Conservation (phyloP, 352 stramenopile genomes). For the Globisporangium heterothallicum region DNA sequence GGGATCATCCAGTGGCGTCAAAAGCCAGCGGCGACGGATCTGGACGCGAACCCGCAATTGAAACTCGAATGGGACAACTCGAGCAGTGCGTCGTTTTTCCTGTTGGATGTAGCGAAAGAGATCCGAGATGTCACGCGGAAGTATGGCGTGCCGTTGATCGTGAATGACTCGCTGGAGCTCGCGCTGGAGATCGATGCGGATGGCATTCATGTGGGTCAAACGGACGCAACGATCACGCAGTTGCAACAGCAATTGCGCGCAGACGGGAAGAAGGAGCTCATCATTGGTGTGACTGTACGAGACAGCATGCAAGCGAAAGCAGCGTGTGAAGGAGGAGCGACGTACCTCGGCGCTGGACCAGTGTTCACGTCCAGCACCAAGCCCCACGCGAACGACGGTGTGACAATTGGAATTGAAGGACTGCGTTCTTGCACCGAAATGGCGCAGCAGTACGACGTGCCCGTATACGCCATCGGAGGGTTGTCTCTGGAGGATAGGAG, state of each 20-base stretch:
- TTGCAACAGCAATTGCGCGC: slow-evolving; percentile 16
- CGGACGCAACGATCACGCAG: slow-evolving; percentile 20
- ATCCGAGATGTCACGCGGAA: slow-evolving; percentile 31
- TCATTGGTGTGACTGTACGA: slow-evolving; percentile 50
- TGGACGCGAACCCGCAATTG: slow-evolving; percentile 21
- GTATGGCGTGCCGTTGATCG: slow-evolving; percentile 39
- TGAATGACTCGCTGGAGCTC: slow-evolving; percentile 50
- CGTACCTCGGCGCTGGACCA: slow-evolving; percentile 45
- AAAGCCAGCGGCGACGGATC: slow-evolving; percentile 31
- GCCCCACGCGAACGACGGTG: slow-evolving; percentile 45
- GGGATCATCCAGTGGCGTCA: slow-evolving; percentile 51
- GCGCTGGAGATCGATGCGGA: slow-evolving; percentile 41
- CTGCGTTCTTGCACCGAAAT: slow-evolving; percentile 21
- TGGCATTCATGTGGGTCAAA: slow-evolving; percentile 51
- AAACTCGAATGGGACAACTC: slow-evolving; percentile 18
- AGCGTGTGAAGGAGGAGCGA: slow-evolving; percentile 36
- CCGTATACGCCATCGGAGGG: slow-evolving; percentile 49
- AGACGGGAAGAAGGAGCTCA: slow-evolving; percentile 23
- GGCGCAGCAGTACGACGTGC: slow-evolving; percentile 23
- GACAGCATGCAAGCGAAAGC: slow-evolving; percentile 30
- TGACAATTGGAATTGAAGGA: slow-evolving; percentile 35
- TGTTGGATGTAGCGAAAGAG: slow-evolving; percentile 28
- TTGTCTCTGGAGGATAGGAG: slow-evolving; percentile 27
- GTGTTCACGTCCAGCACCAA: slow-evolving; percentile 54
- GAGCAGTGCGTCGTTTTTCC: slow-evolving; percentile 12